A percentile compares a stretch with the other conserved stretches of the same genome.
Conservation (phyloP, 1,284 basidiomycete species). For the Somion occarium region DNA sequence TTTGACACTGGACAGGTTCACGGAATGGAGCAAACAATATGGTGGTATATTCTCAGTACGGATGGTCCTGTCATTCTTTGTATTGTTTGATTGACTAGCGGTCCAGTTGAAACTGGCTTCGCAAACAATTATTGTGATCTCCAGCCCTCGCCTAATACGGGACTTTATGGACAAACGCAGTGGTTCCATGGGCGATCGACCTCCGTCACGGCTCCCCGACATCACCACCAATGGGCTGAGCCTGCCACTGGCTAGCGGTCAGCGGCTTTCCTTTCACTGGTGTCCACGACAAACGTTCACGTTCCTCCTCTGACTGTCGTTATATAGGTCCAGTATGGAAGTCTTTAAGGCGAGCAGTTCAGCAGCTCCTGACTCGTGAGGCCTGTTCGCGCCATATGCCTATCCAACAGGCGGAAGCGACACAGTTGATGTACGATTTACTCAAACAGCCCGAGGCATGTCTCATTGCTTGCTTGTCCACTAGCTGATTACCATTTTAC, state of each 20-base stretch:
- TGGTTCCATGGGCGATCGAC: conserved; percentile 14
- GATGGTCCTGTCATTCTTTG: background rate
- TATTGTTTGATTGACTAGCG: background rate
- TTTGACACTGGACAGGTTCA: conserved; percentile 1
- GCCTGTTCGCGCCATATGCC: conserved; percentile 19
- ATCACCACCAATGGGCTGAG: background rate
- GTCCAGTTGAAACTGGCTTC: conserved; percentile 16
- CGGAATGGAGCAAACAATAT: conserved; percentile 6
- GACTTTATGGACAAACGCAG: conserved; percentile 20
- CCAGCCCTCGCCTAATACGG: conserved; percentile 20
- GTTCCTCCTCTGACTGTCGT: too few species aligned
- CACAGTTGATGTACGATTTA: conserved; percentile 30
- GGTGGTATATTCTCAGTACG: conserved; percentile 6
- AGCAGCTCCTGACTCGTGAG: conserved; percentile 25
- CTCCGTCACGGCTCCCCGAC: background rate
- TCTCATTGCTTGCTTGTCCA: background rate
- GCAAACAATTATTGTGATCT: conserved; percentile 26
- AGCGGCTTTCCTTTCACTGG: background rate
- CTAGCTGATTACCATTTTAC: background rate
- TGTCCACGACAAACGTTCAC: background rate
- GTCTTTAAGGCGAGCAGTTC: conserved; percentile 23
- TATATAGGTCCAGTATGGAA: conserved; percentile 26
- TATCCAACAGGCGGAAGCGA: conserved; percentile 28
- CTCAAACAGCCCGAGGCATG: conserved; percentile 26
- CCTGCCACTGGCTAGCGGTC: conserved; percentile 9